Evolutionary conservation across 2,329 filamentous ascomycete genomes (phyloP), one percentile per base, ranked within the genome.

Genomic region (Myriosclerotinia duriaeana): DNA sequence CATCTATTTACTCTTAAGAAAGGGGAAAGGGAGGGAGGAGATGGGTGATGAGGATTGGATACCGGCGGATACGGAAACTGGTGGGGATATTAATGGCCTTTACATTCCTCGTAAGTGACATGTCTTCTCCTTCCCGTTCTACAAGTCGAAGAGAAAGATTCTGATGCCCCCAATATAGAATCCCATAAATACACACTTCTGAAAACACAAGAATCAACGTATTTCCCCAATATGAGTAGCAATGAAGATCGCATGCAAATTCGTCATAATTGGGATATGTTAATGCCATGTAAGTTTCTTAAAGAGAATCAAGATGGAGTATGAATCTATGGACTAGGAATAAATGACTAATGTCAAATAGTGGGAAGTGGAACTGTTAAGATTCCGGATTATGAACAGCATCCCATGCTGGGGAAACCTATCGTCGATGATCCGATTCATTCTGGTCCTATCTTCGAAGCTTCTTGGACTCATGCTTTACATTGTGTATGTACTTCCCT

Each of bases 31-130:
- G 20, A 59, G 36, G 15, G 20, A 30, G 15, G 20, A 30, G 34
- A 5, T 11, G 22, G 56, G 46, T 5, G 30, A 54, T 22, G 36
- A 62, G 11, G 53, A 34, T 3, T 72, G 70, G 69, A 54, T 62
- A 17, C 64, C 66, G 26, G 61, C 59, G 3, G 69, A 70, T 62
- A 72, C 72, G 12, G 76, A 77, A 66, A 76, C 75, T 0, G 76
- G 76, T 22, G 74, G 71, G n/a, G 75, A 77, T 72, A 70, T 77
- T 17, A 77, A 77, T 69, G 75, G 74, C 3, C 52, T 77, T 7
- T 77, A 74, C 58, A 66, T 74, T 44, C 74, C 76, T 36, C 69
- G 76, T 76, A 12, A 44, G 42, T 44, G 42, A 17, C 15, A 64
- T 70, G 73, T 34, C 30, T 34, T 4, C 30, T 34, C 30, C 30